Evolutionary conservation across 2,329 filamentous ascomycete species (phyloP).

Genomic region (Phialophora tarda): DNA sequence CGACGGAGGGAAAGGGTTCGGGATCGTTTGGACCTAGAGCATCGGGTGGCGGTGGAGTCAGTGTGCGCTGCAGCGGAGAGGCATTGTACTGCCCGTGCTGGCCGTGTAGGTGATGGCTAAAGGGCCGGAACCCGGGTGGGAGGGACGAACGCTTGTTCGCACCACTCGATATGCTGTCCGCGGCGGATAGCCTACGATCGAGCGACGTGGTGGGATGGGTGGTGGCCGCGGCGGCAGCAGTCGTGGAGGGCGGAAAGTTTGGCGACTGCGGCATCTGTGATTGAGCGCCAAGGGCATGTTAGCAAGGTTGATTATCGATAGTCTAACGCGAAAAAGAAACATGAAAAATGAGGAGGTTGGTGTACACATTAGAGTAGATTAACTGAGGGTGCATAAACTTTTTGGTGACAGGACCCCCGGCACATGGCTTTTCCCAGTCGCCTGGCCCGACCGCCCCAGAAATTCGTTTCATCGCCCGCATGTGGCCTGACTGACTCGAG

Average conservation of each 20-base stretch:
- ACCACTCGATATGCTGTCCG: slow-evolving; percentile 30
- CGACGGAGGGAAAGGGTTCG: slow-evolving; percentile 88
- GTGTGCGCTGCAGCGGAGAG: slow-evolving; percentile 85
- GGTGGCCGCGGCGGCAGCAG: slow-evolving; percentile 15
- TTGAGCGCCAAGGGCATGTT: slow-evolving; percentile 39
- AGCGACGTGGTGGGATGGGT: slow-evolving; percentile 49
- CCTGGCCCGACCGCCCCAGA: slow-evolving; percentile 35
- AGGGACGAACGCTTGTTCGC: slow-evolving; percentile 64
- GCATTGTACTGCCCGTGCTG: slow-evolving; percentile 69
- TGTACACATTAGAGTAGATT: slow-evolving; percentile 41
- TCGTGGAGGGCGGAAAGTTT: slow-evolving; percentile 39
- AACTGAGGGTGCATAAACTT: slow-evolving; percentile 42
- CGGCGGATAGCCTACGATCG: slow-evolving; percentile 36
- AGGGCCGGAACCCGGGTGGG: slow-evolving; percentile 61
- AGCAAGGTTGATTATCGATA: slow-evolving; percentile 52
- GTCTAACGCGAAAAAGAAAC: slow-evolving; percentile 39
- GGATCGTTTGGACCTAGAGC: slow-evolving; percentile 62
- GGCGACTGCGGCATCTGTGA: slow-evolving; percentile 42
- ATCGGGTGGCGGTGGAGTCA: slow-evolving; percentile 79
- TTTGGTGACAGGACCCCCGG: slow-evolving; percentile 36
- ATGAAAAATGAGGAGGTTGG: slow-evolving; percentile 41
- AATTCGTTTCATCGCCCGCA: slow-evolving; percentile 28
- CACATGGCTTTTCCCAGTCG: slow-evolving; percentile 19
- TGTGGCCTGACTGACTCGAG: slow-evolving; percentile 34
- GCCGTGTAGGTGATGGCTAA: slow-evolving; percentile 47